Conservation (phyloP, 495 filamentous ascomycete species). For the Penicillium fimorum region DNA sequence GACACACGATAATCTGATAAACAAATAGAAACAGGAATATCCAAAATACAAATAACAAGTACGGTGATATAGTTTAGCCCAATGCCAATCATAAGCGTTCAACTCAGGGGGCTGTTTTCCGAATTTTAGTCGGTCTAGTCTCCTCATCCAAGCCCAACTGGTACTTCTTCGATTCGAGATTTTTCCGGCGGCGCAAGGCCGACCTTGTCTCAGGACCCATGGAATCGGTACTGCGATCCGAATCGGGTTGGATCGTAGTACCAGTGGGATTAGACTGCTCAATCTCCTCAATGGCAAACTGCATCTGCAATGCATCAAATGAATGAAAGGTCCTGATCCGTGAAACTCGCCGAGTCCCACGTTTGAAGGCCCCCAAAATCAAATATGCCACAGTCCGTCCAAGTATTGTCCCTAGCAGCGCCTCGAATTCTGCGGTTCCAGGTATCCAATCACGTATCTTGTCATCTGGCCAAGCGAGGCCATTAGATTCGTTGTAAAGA, state of each 20-base stretch:
- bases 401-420: constrained; percentile 1
- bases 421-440: constrained; percentile 3
- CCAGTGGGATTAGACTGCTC: neutral
- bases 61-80: neutral
- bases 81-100: neutral
- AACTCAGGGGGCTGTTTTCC: neutral
- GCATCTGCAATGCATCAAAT: neutral
- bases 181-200: neutral
- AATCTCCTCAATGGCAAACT: constrained; percentile 5
- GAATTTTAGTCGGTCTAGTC: neutral
- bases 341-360: constrained; percentile 5
- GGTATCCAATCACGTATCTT: neutral
- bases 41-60: neutral
- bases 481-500: neutral
- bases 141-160: neutral
- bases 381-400: neutral
- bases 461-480: neutral
- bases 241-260: too few species aligned
- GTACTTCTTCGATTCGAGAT: neutral
- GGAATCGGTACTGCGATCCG: neutral
- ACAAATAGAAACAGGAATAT: neutral
- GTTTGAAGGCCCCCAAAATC: constrained; percentile 3
- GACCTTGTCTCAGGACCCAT: neutral
- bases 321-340: neutral
- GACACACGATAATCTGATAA: neutral